phyloP scores from a whole-genome alignment of 2,329 filamentous ascomycete genomes.

The Colletotrichum trifolii region DNA sequence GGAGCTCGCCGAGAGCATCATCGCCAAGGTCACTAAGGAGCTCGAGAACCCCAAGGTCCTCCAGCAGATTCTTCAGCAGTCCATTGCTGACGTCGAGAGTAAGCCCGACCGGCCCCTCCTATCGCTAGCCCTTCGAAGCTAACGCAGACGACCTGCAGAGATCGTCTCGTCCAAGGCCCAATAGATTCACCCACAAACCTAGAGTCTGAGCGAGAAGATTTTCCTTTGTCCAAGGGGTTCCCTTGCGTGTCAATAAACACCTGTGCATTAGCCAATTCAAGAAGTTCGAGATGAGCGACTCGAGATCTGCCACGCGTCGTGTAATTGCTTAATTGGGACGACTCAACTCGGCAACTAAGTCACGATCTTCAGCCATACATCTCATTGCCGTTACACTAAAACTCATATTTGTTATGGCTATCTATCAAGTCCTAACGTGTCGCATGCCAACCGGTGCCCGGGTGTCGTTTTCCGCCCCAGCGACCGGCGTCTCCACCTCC shows the following conservation, averaged over 20 bases:
- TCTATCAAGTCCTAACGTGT: constrained; percentile 9
- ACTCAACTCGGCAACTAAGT: constrained; percentile 7
- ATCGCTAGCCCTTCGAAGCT: too few species aligned
- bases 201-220: constrained; percentile 49
- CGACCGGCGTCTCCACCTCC: constrained; percentile 13
- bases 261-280: constrained; percentile 71
- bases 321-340: constrained; percentile 32
- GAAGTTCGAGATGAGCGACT: constrained; percentile 34
- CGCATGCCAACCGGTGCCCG: constrained; percentile 11
- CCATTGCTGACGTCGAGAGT: constrained; percentile 96
- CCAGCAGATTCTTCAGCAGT: constrained; percentile 98
- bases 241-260: constrained; percentile 66
- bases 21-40: constrained; percentile 98
- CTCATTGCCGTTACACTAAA: neutral
- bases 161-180: constrained; percentile 72
- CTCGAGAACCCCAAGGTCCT: constrained; percentile 97
- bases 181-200: constrained; percentile 57
- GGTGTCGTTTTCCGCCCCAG: constrained; percentile 8
- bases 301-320: constrained; percentile 16
- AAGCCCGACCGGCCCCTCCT: constrained; percentile 42
- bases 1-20: constrained; percentile 92
- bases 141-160: constrained; percentile 51
- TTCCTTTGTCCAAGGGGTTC: constrained; percentile 58
- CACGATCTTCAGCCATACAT: neutral
- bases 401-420: neutral